phyloP scores from a whole-genome alignment of 306 rosid genomes.

The Heteromeles arbutifolia region DNA sequence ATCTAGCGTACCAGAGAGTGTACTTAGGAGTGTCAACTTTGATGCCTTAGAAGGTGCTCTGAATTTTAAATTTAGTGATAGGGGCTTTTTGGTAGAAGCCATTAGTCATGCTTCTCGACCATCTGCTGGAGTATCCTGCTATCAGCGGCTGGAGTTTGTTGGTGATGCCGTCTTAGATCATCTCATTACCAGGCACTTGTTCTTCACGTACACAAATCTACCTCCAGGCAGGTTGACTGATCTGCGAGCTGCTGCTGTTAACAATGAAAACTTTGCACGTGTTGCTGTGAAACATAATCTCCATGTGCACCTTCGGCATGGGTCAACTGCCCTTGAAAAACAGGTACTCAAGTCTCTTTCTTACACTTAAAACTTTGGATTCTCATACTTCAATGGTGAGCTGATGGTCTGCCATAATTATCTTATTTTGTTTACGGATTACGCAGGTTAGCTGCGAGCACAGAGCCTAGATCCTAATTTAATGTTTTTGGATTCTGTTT shows the following conservation, averaged over 20 bases:
- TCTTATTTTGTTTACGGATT: not conserved
- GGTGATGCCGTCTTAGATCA: slow-evolving; percentile 98
- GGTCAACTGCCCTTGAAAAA: slow-evolving; percentile 87
- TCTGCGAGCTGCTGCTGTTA: slow-evolving; percentile 98
- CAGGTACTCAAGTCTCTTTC: slow-evolving; percentile 47
- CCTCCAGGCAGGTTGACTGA: slow-evolving; percentile 98
- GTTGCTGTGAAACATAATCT: slow-evolving; percentile 88
- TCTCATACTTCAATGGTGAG: slow-evolving; percentile 11
- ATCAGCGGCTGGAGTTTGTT: slow-evolving; percentile 96
- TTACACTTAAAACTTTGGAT: not conserved
- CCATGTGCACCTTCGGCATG: slow-evolving; percentile 90
- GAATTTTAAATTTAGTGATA: slow-evolving; percentile 58
- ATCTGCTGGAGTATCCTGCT: slow-evolving; percentile 94
- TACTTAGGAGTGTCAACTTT: slow-evolving; percentile 71
- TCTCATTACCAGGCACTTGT: slow-evolving; percentile 89
- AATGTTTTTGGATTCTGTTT: slow-evolving; percentile 15
- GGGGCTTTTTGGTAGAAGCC: slow-evolving; percentile 80
- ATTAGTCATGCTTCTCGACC: slow-evolving; percentile 98
- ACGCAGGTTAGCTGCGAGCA: not conserved
- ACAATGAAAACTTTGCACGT: slow-evolving; percentile 98
- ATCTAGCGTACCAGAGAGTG: slow-evolving; percentile 60
- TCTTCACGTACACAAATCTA: slow-evolving; percentile 84
- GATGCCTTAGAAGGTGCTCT: slow-evolving; percentile 71
- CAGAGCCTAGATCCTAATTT: not conserved
- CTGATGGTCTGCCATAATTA: not conserved